A percentile compares a stretch with the other conserved stretches of the same genome.
These are phyloP conservation scores for Saccharomyces hybrid DNA, from an alignment of 1,139 yeast genomes.

Conservation along the genomic window DNA sequence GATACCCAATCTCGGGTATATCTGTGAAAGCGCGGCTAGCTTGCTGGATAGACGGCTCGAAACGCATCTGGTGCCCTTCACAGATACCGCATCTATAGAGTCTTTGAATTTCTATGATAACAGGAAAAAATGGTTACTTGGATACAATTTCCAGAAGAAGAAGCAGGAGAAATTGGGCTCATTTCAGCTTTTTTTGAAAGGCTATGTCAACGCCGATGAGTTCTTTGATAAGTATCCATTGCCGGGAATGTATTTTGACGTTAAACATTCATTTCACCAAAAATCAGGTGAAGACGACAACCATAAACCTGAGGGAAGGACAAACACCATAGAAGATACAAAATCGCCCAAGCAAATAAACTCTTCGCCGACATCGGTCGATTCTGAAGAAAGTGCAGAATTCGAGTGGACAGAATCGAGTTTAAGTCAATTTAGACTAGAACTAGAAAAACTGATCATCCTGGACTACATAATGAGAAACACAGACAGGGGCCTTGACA, in stretches of 20 bases:
- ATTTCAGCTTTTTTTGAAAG: slow-evolving; percentile 55
- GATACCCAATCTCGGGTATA: slow-evolving; percentile 65
- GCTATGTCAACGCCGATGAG: slow-evolving; percentile 53
- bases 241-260: slow-evolving; percentile 35
- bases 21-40: slow-evolving; percentile 68
- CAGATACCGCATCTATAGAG: slow-evolving; percentile 49
- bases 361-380: slow-evolving; percentile 9
- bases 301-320: not conserved
- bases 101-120: slow-evolving; percentile 41
- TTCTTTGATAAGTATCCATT: slow-evolving; percentile 52
- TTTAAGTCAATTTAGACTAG: slow-evolving; percentile 48
- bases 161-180: slow-evolving; percentile 50
- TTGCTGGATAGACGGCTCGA: slow-evolving; percentile 52
- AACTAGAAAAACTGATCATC: slow-evolving; percentile 62
- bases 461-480: slow-evolving; percentile 67
- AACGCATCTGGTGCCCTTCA: slow-evolving; percentile 57
- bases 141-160: slow-evolving; percentile 13
- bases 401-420: slow-evolving; percentile 52
- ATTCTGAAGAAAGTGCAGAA: slow-evolving; percentile 4
- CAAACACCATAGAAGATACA: not conserved
- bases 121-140: slow-evolving; percentile 13
- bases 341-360: not conserved
- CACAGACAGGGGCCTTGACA: slow-evolving; percentile 68
- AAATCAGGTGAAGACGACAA: not conserved
- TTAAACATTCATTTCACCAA: slow-evolving; percentile 3